A percentile compares a stretch with the other conserved stretches of the same genome.
Conservation (phyloP, 169 alveolate species). For the Cryptosporidium ubiquitum region DNA sequence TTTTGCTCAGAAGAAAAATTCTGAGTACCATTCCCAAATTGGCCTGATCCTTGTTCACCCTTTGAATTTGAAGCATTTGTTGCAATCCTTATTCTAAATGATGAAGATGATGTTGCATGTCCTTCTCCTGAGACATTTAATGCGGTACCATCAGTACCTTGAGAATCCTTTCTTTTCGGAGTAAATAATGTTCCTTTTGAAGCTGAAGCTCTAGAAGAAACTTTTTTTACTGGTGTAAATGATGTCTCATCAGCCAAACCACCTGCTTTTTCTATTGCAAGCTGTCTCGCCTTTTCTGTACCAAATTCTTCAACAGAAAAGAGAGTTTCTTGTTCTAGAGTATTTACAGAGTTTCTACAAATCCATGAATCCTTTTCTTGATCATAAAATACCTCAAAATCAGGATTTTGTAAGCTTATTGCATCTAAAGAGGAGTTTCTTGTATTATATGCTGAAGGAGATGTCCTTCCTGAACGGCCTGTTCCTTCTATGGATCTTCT, state of each 20-base stretch:
- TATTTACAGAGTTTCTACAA: conserved; percentile 11
- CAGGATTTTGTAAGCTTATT: conserved; percentile 13
- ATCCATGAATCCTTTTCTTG: conserved; percentile 61
- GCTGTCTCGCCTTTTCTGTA: conserved; percentile 35
- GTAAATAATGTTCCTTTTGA: neutral
- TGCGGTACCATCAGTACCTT: neutral
- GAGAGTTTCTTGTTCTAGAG: conserved; percentile 18
- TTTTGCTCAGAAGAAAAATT: neutral
- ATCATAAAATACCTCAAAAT: conserved; percentile 49
- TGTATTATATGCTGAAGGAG: conserved; percentile 55
- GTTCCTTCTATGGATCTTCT: conserved; percentile 8
- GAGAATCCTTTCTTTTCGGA: conserved; percentile 31
- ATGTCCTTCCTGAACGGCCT: neutral
- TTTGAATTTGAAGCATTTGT: conserved; percentile 10
- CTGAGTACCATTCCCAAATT: neutral
- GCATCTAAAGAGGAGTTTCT: conserved; percentile 38
- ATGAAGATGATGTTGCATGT: conserved; percentile 5
- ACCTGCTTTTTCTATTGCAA: conserved; percentile 69
- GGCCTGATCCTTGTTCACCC: neutral
- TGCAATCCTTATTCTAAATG: conserved; percentile 57
- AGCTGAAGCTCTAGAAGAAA: conserved; percentile 1
- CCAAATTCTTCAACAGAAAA: conserved; percentile 62
- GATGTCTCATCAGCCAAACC: conserved; percentile 33
- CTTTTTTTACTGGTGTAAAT: conserved; percentile 36
- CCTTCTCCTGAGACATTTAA: neutral